phyloP scores from a whole-genome alignment of 225 moss, liverwort and hornwort genomes.

The Anthoceros angustus region DNA sequence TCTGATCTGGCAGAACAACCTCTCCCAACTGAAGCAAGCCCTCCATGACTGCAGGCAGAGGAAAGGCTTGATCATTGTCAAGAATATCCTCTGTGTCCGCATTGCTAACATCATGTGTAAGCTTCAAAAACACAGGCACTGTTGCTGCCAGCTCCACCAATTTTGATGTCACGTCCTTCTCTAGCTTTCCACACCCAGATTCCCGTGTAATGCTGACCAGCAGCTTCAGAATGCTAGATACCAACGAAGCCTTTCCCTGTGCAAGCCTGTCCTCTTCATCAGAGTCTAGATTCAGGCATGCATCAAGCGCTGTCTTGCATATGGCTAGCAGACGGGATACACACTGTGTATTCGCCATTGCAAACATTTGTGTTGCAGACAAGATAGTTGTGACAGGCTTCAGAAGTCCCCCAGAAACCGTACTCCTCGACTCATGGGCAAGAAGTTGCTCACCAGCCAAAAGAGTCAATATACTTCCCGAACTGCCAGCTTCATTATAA shows the following conservation, averaged over 20 bases:
- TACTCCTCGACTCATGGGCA: constrained; percentile 44
- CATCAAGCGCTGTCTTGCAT: constrained; percentile 43
- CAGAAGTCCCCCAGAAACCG: constrained; percentile 36
- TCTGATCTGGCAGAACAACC: constrained; percentile 38
- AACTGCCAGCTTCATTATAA: constrained; percentile 29
- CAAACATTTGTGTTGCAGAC: constrained; percentile 67
- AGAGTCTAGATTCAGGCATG: constrained; percentile 47
- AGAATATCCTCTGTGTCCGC: constrained; percentile 52
- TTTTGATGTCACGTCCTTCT: constrained; percentile 40
- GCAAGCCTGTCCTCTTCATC: constrained; percentile 68
- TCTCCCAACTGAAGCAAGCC: constrained; percentile 68
- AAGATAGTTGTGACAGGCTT: constrained; percentile 52
- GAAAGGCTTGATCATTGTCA: constrained; percentile 60
- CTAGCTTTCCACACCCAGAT: constrained; percentile 29
- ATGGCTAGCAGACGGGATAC: constrained; percentile 61
- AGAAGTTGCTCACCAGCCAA: constrained; percentile 76
- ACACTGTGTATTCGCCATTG: constrained; percentile 51
- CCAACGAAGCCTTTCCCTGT: constrained; percentile 55
- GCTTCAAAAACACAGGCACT: constrained; percentile 50
- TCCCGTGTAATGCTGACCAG: constrained; percentile 46
- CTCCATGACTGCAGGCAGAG: constrained; percentile 61
- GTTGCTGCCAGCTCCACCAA: constrained; percentile 44
- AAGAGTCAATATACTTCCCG: constrained; percentile 62
- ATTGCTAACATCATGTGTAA: constrained; percentile 53
- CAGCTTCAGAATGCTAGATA: constrained; percentile 46